Evolutionary conservation across 2,329 filamentous ascomycete species (phyloP).

Genomic region (Arachnopeziza araneosa): DNA sequence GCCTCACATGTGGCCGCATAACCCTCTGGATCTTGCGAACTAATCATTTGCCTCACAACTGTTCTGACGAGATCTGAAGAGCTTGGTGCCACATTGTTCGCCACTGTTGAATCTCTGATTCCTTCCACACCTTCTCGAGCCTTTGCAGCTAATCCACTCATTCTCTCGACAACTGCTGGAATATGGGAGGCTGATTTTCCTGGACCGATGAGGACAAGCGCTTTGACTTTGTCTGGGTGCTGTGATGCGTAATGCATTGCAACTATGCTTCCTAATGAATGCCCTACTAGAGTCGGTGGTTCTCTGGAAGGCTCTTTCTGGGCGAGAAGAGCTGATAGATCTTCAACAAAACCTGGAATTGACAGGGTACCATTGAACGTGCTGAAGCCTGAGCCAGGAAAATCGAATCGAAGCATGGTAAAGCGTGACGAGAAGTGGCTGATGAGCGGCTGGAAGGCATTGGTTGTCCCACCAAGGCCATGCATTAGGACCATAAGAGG

Average conservation of each 20-base stretch:
- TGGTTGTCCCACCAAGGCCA: slow-evolving; percentile 21
- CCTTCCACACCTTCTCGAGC: slow-evolving; percentile 27
- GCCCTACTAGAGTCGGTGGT: slow-evolving; percentile 29
- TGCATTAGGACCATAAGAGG: slow-evolving; percentile 30
- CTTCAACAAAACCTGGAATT: slow-evolving; percentile 14
- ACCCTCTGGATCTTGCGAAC: slow-evolving; percentile 28
- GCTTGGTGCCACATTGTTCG: slow-evolving; percentile 28
- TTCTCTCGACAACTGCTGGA: slow-evolving; percentile 28
- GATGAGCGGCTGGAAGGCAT: slow-evolving; percentile 16
- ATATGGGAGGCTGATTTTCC: slow-evolving; percentile 30
- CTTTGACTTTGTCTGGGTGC: slow-evolving; percentile 21
- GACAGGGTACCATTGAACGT: slow-evolving; percentile 14
- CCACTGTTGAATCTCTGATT: slow-evolving; percentile 26
- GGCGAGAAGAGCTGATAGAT: slow-evolving; percentile 12
- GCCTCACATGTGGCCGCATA: slow-evolving; percentile 32
- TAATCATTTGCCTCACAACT: slow-evolving; percentile 28
- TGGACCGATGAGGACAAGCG: slow-evolving; percentile 30
- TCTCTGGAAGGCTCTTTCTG: slow-evolving; percentile 1
- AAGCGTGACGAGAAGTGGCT: slow-evolving; percentile 14
- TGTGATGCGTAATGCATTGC: slow-evolving; percentile 33
- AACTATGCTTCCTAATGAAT: slow-evolving; percentile 34
- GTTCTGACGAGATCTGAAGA: slow-evolving; percentile 19
- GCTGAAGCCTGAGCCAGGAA: slow-evolving; percentile 16
- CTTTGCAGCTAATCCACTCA: slow-evolving; percentile 26
- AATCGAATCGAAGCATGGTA: slow-evolving; percentile 18